Evolutionary conservation across 1,284 basidiomycete genomes (phyloP), one percentile per base, ranked within the genome.

Genomic region (Moniliella sp.): DNA sequence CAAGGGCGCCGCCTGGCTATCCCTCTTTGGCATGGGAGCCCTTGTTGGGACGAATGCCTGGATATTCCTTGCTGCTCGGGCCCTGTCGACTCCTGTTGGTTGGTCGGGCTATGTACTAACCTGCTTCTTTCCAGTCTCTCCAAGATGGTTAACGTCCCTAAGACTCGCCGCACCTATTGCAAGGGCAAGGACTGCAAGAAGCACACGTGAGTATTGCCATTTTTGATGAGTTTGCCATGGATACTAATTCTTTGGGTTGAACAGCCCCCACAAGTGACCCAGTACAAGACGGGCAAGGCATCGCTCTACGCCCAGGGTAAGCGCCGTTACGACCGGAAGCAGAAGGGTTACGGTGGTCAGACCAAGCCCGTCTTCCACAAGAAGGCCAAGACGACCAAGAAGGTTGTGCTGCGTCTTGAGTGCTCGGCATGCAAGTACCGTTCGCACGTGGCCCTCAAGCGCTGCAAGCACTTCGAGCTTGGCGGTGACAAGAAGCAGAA

Each of bases 281-380:
- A 61, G 48, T 61, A 61, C 54, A 61, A 61, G 56, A 53, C 52
- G 30, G 58, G 58, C 35, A 61, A 61, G 56, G 58, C 57, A 35
- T 61, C 58, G 28, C 43, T 58, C 25, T 56, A 45, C 34, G 86
- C 83, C 42, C 84, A 99, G 70, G 91, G 88, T 69, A 97, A 99
- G 77, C 81, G 88, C 63, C 84, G 91, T 73, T 97, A 99, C 69
- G 88, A 93, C 71, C 48, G 52, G 58, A 93, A 91, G 73, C 84
- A 91, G 67, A 78, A 77, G 61, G 88, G 88, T 70, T 99, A 94
- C 69, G 88, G 88, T 79, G 88, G 88, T 71, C 86, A 93, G 72
- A 99, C 88, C 48, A 99, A 99, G 73, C 88, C 91, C 51, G 86
- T 94, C 66, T 94, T 94, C 78, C 88, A 94, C 79, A 94, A 86